phyloP scores from a whole-genome alignment of 164 flowering plant species.

The Platanus orientalis region DNA sequence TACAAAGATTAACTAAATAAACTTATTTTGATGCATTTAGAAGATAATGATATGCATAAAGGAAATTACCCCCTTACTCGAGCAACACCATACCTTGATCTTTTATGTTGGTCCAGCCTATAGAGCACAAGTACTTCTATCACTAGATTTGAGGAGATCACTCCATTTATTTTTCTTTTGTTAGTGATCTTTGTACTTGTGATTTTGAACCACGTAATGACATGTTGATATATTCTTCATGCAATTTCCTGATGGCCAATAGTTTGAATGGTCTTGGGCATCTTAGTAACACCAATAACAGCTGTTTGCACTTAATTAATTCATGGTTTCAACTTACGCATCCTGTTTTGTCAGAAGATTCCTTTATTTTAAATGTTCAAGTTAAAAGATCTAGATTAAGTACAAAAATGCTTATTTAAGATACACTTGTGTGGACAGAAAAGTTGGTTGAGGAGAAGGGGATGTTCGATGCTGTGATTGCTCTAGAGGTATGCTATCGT shows the following conservation, averaged over 20 bases:
- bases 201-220: too few species aligned
- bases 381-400: background rate
- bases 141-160: too few species aligned
- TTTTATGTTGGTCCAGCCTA: too few species aligned
- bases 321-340: background rate
- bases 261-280: background rate
- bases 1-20: too few species aligned
- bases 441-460: slow-evolving; percentile 71
- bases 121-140: too few species aligned
- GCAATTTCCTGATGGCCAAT: background rate
- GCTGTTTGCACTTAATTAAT: background rate
- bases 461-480: slow-evolving; percentile 83
- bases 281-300: background rate
- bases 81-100: too few species aligned
- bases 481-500: slow-evolving; percentile 66
- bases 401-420: slow-evolving; percentile 10
- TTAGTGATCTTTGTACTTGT: too few species aligned
- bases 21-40: too few species aligned
- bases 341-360: background rate
- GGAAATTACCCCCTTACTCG: too few species aligned
- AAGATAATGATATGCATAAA: too few species aligned
- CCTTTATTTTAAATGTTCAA: background rate
- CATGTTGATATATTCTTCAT: too few species aligned
- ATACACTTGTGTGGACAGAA: slow-evolving; percentile 50
- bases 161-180: too few species aligned